These are phyloP conservation scores for Fusarium equiseti DNA, from an alignment of 2,329 filamentous ascomycete species.

Conservation along the genomic window DNA sequence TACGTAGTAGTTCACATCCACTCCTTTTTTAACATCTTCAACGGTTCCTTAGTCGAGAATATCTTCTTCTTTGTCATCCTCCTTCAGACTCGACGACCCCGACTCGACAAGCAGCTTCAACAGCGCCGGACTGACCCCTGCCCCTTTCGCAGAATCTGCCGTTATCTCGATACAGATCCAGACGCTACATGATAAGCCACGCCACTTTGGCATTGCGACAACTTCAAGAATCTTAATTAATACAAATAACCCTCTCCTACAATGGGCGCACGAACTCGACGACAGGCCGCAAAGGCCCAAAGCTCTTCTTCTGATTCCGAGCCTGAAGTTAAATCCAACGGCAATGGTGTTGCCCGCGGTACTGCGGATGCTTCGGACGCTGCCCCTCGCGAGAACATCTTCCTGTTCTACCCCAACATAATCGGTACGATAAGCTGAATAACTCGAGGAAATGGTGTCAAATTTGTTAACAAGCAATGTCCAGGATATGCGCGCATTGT, in stretches of 20 bases:
- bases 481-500: conserved; percentile 82
- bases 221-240: conserved; percentile 19
- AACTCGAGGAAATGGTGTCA: neutral
- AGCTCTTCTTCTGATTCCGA: conserved; percentile 49
- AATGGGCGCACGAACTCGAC: conserved; percentile 57
- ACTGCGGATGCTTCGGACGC: conserved; percentile 52
- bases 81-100: neutral
- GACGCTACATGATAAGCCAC: conserved; percentile 42
- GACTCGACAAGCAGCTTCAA: conserved; percentile 33
- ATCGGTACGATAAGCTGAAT: conserved; percentile 69
- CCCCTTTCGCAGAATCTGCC: conserved; percentile 42
- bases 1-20: conserved; percentile 35
- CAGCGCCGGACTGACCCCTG: conserved; percentile 40
- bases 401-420: conserved; percentile 83
- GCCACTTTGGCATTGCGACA: conserved; percentile 32
- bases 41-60: neutral
- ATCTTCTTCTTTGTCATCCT: conserved; percentile 5
- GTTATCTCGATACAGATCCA: conserved; percentile 38
- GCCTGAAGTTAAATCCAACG: conserved; percentile 50
- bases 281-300: conserved; percentile 54
- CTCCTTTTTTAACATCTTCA: conserved; percentile 41
- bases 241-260: conserved; percentile 18
- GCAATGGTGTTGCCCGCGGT: conserved; percentile 59
- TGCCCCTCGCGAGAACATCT: conserved; percentile 76
- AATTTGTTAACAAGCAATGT: conserved; percentile 30